Base-by-base conservation (phyloP, 352 stramenopile species). In the Globisporangium lucens region DNA sequence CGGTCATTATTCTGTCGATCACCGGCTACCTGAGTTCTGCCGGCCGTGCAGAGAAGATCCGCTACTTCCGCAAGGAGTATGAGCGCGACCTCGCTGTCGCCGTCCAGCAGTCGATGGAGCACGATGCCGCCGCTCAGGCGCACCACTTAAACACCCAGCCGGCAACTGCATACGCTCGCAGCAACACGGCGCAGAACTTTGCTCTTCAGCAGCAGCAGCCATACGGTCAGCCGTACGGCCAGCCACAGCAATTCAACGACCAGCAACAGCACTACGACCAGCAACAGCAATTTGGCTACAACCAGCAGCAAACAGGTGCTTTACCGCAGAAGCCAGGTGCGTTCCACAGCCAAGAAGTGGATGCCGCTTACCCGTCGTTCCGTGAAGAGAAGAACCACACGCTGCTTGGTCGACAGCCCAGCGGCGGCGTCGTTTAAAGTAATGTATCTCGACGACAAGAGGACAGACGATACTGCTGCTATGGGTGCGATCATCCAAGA, bases 11-110 rank as follows among this genome's bases (percentile, higher is more conserved):
- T 49, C 75, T 93, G 33, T 91, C 85, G 0, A 75, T 93, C 61
- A 87, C 87, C 0, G 86, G 86, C 17, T 94, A 94, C 67, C 56
- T 89, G 53, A 94, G 87, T 52, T 94, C 87, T 7, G 87, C 87
- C 1, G 87, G 87, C 13, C 83, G 87, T 12, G 87, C 87, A 0
- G 87, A 94, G 61, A 94, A 94, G 69, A 92, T 94, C 56, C 80
- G 87, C 17, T 92, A 91, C 72, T 94, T 93, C 72, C 82, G 87
- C 13, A 91, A 91, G 57, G 79, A 91, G 36, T 94, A 94, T 68
- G 84, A 93, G 65, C 80, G 80, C 10, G 85, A 94, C 60, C 65
- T 94, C 55, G 85, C 82, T 2, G 41, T 93, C 61, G 87, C 87
- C 2, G 80, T 94, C 67, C 87, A 94, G 69, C 78, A 89, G 64